Evolutionary conservation across 306 rosid genomes (phyloP), one percentile per base, ranked within the genome.

Genomic region (Adenanthera pavonina): DNA sequence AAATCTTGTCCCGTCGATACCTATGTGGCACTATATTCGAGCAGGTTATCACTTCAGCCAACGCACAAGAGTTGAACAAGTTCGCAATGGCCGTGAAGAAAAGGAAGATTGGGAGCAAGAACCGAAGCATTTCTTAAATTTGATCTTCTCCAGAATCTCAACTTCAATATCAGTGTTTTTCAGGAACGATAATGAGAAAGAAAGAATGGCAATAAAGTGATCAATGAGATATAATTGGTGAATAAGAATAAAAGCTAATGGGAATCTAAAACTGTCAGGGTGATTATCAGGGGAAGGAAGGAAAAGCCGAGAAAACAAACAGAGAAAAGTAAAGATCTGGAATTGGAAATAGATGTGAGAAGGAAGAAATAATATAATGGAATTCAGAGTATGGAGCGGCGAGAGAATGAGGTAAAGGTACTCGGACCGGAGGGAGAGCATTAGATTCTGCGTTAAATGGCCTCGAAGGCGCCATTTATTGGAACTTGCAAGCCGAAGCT

Each of bases 1-100:
- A 94, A 35, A 94, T 84, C 85, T 74, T 92, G 36, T 94, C 94
- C 78, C 59, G 19, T 17, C 98, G 92, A 52, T 86, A 54, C 43
- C 52, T 80, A 74, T 81, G 49, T 9, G 93, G 92, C 8, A 92
- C 97, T n/a, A 89, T 91, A 6, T 84, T 81, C 16, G 98, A 91
- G 80, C 98, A 94, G 6, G 98, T 90, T 10, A 77, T 41, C 83
- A 64, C 60, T 14, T 81, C 77, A 9, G 86, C 83, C 1, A 9
- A 57, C 0, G 88, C 59, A 25, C 20, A 11, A 6, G 44, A 49
- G 78, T 20, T 47, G 44, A 68, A 69, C 35, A 19, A 47, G 20
- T 74, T 73, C 0, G 79, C 73, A 44, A 85, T 48, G 78, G 78
- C 19, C 12, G 54, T 30, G 52, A 68, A 59, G 82, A 40, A 76